These are phyloP conservation scores for Chlamydomonas incerta DNA, from an alignment of 139 green algal species.

Conservation along the genomic window DNA sequence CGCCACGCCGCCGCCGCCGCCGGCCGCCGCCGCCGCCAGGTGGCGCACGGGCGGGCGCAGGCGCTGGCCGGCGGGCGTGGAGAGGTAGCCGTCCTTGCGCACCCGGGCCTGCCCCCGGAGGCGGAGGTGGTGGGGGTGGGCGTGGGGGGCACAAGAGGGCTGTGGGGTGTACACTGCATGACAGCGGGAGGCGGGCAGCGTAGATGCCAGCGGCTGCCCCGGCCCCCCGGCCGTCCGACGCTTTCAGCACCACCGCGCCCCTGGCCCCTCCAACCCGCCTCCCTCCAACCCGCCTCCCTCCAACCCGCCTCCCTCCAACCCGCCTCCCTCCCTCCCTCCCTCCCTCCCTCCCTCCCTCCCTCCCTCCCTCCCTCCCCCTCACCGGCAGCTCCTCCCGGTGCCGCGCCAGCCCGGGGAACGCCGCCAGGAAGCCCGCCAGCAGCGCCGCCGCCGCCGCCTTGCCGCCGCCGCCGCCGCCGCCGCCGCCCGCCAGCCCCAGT, in stretches of 20 bases:
- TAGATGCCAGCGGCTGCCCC: too few relatives aligned
- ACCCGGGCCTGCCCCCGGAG: background rate
- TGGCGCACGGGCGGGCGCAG: background rate
- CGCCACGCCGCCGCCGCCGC: slow-evolving; percentile 1
- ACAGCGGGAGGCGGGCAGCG: too few relatives aligned
- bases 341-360: background rate
- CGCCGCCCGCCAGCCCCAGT: slow-evolving; percentile 13
- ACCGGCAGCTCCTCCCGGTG: slow-evolving; percentile 34
- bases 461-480: background rate
- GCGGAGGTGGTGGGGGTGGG: background rate
- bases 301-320: too few relatives aligned
- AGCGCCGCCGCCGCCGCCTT: slow-evolving; percentile 36
- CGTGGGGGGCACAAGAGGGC: background rate
- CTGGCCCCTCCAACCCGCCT: too few relatives aligned
- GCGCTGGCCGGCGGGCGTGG: slow-evolving; percentile 3
- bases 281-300: too few relatives aligned
- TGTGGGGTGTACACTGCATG: too few relatives aligned
- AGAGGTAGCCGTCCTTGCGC: background rate
- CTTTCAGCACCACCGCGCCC: too few relatives aligned
- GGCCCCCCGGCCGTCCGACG: too few relatives aligned
- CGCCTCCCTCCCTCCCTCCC: too few relatives aligned
- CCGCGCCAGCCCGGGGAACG: slow-evolving; percentile 22
- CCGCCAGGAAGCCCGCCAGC: slow-evolving; percentile 29
- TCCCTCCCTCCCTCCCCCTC: background rate
- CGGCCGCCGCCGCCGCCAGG: background rate